Percentiles rank a stretch among this genome's conserved stretches.
Conservation (phyloP, 2,329 filamentous ascomycete species). For the Paracamarosporium sp. region DNA sequence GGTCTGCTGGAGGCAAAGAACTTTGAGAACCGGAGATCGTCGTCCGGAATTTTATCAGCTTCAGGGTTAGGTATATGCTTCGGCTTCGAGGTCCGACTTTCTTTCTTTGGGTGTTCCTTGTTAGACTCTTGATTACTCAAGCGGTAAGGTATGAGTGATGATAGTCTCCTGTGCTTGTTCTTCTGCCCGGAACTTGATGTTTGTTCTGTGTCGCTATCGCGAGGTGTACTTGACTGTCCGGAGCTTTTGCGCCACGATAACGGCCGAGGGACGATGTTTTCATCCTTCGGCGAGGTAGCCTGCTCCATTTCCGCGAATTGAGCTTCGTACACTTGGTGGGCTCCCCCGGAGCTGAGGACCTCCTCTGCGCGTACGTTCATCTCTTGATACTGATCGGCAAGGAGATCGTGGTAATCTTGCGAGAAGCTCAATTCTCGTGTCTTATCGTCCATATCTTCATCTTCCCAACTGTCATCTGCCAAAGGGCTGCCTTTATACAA, state of each 20-base stretch:
- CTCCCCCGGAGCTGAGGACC: constrained; percentile 5
- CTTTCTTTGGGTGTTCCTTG: neutral
- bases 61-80: constrained; percentile 4
- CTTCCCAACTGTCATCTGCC: constrained; percentile 23
- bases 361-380: constrained; percentile 15
- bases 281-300: constrained; percentile 8
- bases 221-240: neutral
- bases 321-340: constrained; percentile 6
- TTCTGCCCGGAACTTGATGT: constrained; percentile 4
- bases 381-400: constrained; percentile 33
- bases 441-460: constrained; percentile 26
- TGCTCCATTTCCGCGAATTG: neutral
- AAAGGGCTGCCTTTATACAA: constrained; percentile 19
- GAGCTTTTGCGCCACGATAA: constrained; percentile 26
- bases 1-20: constrained; percentile 14
- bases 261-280: constrained; percentile 20
- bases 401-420: constrained; percentile 38
- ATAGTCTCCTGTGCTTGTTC: constrained; percentile 16
- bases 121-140: constrained; percentile 2
- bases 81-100: neutral
- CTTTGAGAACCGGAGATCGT: constrained; percentile 17
- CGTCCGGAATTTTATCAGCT: constrained; percentile 4
- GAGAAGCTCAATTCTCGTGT: constrained; percentile 32
- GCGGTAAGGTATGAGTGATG: constrained; percentile 24
- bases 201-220: neutral